Evolutionary conservation across 345 rosid genomes (phyloP), one percentile per base, ranked within the genome.

Genomic region (Boechera stricta): DNA sequence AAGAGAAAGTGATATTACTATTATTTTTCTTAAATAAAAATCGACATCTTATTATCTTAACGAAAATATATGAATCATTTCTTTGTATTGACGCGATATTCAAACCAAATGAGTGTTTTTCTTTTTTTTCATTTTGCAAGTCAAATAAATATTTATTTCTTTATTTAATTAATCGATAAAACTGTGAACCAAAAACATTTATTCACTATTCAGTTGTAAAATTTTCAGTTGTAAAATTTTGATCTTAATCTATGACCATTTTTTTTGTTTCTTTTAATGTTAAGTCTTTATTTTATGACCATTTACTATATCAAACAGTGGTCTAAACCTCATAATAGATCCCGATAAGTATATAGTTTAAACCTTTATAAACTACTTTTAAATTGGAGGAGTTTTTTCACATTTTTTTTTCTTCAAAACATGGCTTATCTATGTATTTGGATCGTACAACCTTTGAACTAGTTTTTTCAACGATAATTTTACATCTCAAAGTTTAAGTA

Each of bases 1-100:
- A 18, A 31, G n/a, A 7, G 41, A 56, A 28, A 38, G 11, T 21
- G 53, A 69, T 67, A 52, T 5, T 10, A 7, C 4, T 26, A 2
- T 63, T 12, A 4, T 6, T 31, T 42, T 52, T 11, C 47, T 42
- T 12, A 4, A 42, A 53, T 53, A 26, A 10, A 9, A 10, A 26
- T 10, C 13, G 21, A 52, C 5, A 47, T 47, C n/a, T 6, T n/a
- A 48, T 6, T 44, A n/a, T 47, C 4, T 7, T n/a, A 65, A 15
- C 3, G 26, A 24, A 53, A 35, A 33, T 4, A 39, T 21, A 64
- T 29, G 11, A 33, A 55, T 10, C 5, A 6, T 28, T 15, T 12
- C n/a, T 53, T 53, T 53, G 51, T 68, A 55, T 69, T 54, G 10
- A 68, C 28, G 39, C 7, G 21, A 29, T 69, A 15, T 29, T 55